Evolutionary conservation across 2,329 filamentous ascomycete species (phyloP), one percentile per base, ranked within the genome.

Genomic region (Phoma sp.): DNA sequence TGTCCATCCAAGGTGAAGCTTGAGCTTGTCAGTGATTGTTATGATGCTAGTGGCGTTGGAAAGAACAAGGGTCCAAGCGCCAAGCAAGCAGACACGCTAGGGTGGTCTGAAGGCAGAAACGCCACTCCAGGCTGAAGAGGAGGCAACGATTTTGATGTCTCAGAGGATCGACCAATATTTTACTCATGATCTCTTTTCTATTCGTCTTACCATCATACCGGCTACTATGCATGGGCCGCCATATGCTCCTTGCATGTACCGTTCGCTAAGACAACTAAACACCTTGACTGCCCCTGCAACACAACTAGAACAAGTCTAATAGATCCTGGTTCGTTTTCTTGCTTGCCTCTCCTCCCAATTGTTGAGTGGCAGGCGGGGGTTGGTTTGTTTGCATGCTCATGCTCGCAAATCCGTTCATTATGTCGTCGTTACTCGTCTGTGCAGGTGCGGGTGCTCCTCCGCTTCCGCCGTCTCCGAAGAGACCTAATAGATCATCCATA

Each of bases 331-430:
- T 85, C 50, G 75, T 80, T 74, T 82, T 82, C 72, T 81, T 81
- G 74, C 85, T 84, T 40, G 79, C 74, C 59, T 79, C 78, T 60
- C 72, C 71, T 39, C 75, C 77, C 61, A 86, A 72, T 68, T 89
- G 84, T 72, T 85, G 83, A 10, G 81, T 80, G 4, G 88, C 81
- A 15, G 89, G 87, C 29, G 89, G 83, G 17, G 89, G 86, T 62
- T 88, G 85, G 61, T 81, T 85, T 15, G 79, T 77, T 36, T 85
- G 86, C 70, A 99, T 80, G 77, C 91, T 88, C 78, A 99, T 81
- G 4, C 86, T 87, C 25, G 88, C 90, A 71, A 99, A 96, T 0
- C 93, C 93, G 70, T 92, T 92, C 80, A 88, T 82, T 81, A 97
- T 68, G 60, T 81, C 81, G 65, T 87, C 84, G 54, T 63, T 76